Base-by-base conservation (phyloP, 1,139 yeast species). In the Kluyveromyces sp. region DNA sequence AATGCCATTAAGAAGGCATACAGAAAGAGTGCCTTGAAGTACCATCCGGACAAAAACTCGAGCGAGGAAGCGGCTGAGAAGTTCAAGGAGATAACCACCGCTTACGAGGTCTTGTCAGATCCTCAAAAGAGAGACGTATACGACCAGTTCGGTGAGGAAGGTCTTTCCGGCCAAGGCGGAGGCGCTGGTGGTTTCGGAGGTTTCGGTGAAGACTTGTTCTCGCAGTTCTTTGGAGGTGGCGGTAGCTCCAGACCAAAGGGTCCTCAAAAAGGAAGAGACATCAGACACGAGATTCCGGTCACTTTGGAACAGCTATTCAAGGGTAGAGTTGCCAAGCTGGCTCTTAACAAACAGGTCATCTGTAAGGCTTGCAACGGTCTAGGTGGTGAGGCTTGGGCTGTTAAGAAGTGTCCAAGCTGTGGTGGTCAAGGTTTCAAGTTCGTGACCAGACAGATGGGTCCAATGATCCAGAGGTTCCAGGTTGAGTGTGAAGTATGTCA, bases 381-480 rank as follows among this genome's bases (percentile, higher is more conserved):
- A 61, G 99, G 99, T 66, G 98, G 98, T 69, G 87, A 87, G 64
- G 87, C 80, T 55, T 95, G 94, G 49, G 75, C 87, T 49, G 94
- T 89, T 55, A 84, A 83, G 73, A 80, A 81, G 60, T 92, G 99
- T 80, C 56, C 80, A 46, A 68, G 80, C 39, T 92, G 99, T 80
- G 69, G 71, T 56, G 99, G 99, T 69, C 76, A 77, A 60, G 99
- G 99, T 77, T 73, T 83, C 68, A 86, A 80, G 68, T 83, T 92
- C 57, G 83, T 89, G 57, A 87, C 96, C 46, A 85, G 96, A 73
- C 97, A 92, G 69, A 89, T 92, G 96, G 99, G 99, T 56, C 96
- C 96, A 53, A 88, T 92, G 94, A 83, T 92, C 61, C 99, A 92
- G 73, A 82, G 96, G 74, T 85, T 85, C 79, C 98, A 92, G 72